Conservation (phyloP, 441 rosid species). For the Populus tomentosa region DNA sequence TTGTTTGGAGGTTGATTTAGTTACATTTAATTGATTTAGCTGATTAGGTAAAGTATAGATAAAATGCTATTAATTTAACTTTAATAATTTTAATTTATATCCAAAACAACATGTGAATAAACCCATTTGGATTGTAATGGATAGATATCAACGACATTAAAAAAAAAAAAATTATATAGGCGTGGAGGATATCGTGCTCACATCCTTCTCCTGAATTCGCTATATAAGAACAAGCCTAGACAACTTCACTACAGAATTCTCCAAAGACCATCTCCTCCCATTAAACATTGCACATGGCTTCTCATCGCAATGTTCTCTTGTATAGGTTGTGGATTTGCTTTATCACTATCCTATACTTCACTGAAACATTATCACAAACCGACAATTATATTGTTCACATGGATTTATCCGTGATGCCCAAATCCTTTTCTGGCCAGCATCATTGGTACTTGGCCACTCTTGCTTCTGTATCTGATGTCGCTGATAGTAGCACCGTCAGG, state of each 20-base stretch:
- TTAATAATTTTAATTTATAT: too few species aligned
- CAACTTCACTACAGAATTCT: not conserved
- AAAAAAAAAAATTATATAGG: too few species aligned
- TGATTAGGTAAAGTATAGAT: too few species aligned
- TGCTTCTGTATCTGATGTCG: conserved; percentile 21
- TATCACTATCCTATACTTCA: not conserved
- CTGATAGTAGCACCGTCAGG: not conserved
- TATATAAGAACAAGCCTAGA: not conserved
- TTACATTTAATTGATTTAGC: too few species aligned
- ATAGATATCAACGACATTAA: too few species aligned
- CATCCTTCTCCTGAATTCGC: not conserved
- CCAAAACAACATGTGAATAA: too few species aligned
- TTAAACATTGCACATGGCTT: not conserved
- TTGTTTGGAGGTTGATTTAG: too few species aligned
- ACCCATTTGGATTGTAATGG: too few species aligned
- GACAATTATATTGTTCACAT: conserved; percentile 16
- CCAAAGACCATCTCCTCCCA: not conserved
- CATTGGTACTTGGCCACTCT: conserved; percentile 17
- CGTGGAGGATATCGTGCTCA: not conserved
- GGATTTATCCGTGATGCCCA: conserved; percentile 18
- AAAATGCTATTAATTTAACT: too few species aligned
- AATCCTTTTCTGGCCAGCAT: conserved; percentile 11
- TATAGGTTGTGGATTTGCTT: not conserved
- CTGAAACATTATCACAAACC: conserved; percentile 2
- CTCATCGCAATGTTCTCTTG: not conserved